Base-by-base conservation (phyloP, 2,329 filamentous ascomycete genomes). In the Aspergillus glaucus region DNA sequence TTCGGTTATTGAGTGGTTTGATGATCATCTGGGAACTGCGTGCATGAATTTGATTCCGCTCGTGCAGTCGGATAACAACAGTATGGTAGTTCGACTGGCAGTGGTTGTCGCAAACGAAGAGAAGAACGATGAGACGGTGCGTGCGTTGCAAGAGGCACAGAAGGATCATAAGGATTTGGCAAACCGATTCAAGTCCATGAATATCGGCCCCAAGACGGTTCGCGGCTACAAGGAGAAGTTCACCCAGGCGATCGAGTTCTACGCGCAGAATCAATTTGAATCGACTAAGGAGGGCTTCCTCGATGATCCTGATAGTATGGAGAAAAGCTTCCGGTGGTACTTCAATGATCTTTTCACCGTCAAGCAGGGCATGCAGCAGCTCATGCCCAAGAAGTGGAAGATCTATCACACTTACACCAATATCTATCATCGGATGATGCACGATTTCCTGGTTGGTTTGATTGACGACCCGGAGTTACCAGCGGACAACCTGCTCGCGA, bases 191-290 rank as follows among this genome's bases (percentile, higher is more conserved):
- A 91, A 95, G 72, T 92, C 89, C 59, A 95, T 98, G 70, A 92
- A 91, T 8, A 87, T 92, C 56, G 92, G 92, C 1, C 89, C 92
- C 19, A 94, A 94, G 69, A 88, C 90, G 55, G 83, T 94, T 46
- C 85, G 92, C 55, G 93, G 92, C 3, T 98, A 98, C 75, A 98
- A 97, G 74, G 88, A 95, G 60, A 95, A 95, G 66, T 96, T 97
- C 66, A 70, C 95, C 36, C 79, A 87, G 61, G 85, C 87, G 36
- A 89, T 96, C 62, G 80, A 84, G 60, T 75, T 84, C 50, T 84
- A 82, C 54, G 87, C 85, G 6, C 79, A 87, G 62, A 80, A 79
- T 41, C 86, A 92, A 62, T 89, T 96, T 59, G 81, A 83, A 10
- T 77, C 82, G 50, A 80, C 83, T 37, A 81, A 84, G 50, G 80